These are phyloP conservation scores for Pezicula radicicola DNA, from an alignment of 2,329 filamentous ascomycete genomes.

Conservation along the genomic window DNA sequence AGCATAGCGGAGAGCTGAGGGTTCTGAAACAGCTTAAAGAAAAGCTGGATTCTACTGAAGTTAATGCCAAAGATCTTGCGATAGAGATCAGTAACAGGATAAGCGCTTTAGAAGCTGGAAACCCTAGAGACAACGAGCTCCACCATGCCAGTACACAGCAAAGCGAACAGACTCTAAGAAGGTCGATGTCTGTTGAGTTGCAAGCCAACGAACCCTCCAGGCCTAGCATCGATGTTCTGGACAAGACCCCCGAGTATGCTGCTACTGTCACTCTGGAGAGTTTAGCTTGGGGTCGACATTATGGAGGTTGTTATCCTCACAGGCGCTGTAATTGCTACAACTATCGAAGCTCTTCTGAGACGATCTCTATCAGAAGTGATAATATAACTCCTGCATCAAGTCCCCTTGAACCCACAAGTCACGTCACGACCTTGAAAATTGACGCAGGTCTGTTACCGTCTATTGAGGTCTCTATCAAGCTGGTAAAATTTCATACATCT, in stretches of 20 bases:
- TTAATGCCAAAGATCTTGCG: neutral
- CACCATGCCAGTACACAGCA: neutral
- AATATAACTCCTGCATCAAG: slow-evolving; percentile 5
- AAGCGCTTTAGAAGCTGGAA: neutral
- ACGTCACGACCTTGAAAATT: neutral
- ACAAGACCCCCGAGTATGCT: neutral
- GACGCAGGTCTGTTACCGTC: slow-evolving; percentile 5
- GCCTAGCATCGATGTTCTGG: neutral
- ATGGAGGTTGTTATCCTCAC: slow-evolving; percentile 31
- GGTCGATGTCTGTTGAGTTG: neutral
- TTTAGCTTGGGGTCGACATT: slow-evolving; percentile 35
- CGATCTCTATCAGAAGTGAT: slow-evolving; percentile 21
- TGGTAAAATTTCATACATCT: slow-evolving; percentile 23
- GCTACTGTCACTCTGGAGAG: slow-evolving; percentile 24
- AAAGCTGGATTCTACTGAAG: neutral
- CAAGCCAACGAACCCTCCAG: neutral
- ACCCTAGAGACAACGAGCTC: neutral
- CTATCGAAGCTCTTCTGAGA: slow-evolving; percentile 18
- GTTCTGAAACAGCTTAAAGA: neutral
- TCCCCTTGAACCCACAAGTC: neutral
- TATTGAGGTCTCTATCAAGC: slow-evolving; percentile 8
- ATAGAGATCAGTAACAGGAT: neutral
- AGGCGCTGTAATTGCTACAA: slow-evolving; percentile 27
- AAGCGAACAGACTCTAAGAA: neutral
- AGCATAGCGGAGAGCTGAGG: neutral